Conservation (phyloP, 2,329 filamentous ascomycete genomes). For the Neofusicoccum umdonicola region DNA sequence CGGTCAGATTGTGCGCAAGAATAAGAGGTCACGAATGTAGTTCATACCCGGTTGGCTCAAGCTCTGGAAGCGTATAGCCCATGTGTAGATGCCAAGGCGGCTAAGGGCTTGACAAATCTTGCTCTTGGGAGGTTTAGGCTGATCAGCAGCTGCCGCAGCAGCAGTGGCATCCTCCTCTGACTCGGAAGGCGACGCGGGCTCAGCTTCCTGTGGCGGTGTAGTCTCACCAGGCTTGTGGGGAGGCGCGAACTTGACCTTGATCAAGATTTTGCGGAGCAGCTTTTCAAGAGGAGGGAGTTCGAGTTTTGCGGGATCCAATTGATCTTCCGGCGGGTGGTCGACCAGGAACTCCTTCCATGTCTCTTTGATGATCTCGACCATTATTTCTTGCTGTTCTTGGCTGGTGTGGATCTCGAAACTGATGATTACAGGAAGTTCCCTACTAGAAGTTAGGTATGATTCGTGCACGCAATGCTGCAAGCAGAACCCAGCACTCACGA, state of each 20-base stretch:
- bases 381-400: slow-evolving; percentile 78
- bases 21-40: not conserved
- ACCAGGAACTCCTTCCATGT: slow-evolving; percentile 77
- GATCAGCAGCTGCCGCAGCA: slow-evolving; percentile 16
- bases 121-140: slow-evolving; percentile 31
- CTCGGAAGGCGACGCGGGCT: slow-evolving; percentile 34
- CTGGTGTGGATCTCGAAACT: slow-evolving; percentile 89
- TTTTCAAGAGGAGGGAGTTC: slow-evolving; percentile 65
- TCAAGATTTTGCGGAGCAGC: slow-evolving; percentile 71
- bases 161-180: slow-evolving; percentile 36
- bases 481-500: slow-evolving; percentile 35
- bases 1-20: not conserved
- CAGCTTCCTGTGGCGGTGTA: slow-evolving; percentile 20
- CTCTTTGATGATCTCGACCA: slow-evolving; percentile 92
- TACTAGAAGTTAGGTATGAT: not conserved
- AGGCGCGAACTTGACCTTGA: slow-evolving; percentile 51
- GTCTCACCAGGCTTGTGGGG: slow-evolving; percentile 29
- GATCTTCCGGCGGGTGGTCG: slow-evolving; percentile 53
- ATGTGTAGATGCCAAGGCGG: slow-evolving; percentile 78
- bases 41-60: slow-evolving; percentile 63
- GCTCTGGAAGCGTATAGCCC: slow-evolving; percentile 75
- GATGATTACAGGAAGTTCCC: slow-evolving; percentile 78
- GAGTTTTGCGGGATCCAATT: slow-evolving; percentile 33
- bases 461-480: not conserved
- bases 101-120: slow-evolving; percentile 71